These are phyloP conservation scores for Astragalus glycyphyllos DNA, from an alignment of 306 rosid species.

Conservation along the genomic window DNA sequence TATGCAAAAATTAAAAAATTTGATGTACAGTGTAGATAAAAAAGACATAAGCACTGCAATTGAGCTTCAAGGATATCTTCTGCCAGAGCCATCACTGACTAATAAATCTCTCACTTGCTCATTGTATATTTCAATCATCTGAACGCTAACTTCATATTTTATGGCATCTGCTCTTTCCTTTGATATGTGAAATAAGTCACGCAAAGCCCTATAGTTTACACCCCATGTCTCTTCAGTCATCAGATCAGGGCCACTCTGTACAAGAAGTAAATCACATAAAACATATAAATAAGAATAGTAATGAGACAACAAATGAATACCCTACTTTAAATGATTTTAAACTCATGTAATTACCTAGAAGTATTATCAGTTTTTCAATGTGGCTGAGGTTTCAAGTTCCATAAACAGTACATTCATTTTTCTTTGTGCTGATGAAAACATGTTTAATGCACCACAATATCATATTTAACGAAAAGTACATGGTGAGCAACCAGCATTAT, in stretches of 20 bases:
- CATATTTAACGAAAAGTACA: slow-evolving; percentile 1
- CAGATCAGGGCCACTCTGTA: slow-evolving; percentile 94
- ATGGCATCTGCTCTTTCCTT: slow-evolving; percentile 68
- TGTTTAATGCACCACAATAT: slow-evolving; percentile 16
- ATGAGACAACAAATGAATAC: slow-evolving; percentile 19
- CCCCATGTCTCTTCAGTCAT: slow-evolving; percentile 90
- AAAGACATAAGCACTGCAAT: slow-evolving; percentile 10
- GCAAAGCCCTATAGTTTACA: slow-evolving; percentile 88
- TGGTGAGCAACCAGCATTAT: slow-evolving; percentile 21
- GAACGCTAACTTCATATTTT: slow-evolving; percentile 92
- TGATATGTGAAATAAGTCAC: slow-evolving; percentile 88
- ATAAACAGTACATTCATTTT: slow-evolving; percentile 15
- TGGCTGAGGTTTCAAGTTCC: too few species aligned
- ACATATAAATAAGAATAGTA: slow-evolving; percentile 11
- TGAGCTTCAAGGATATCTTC: slow-evolving; percentile 83
- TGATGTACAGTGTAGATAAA: slow-evolving; percentile 10
- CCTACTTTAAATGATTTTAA: background rate
- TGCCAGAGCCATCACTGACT: slow-evolving; percentile 87
- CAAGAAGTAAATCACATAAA: slow-evolving; percentile 34
- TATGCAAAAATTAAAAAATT: background rate
- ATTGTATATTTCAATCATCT: slow-evolving; percentile 96
- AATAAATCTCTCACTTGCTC: slow-evolving; percentile 96
- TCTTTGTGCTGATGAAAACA: slow-evolving; percentile 12
- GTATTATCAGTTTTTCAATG: too few species aligned
- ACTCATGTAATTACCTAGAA: background rate